These are phyloP conservation scores for Vanrija pseudolonga DNA, from an alignment of 1,284 basidiomycete species.

Conservation along the genomic window DNA sequence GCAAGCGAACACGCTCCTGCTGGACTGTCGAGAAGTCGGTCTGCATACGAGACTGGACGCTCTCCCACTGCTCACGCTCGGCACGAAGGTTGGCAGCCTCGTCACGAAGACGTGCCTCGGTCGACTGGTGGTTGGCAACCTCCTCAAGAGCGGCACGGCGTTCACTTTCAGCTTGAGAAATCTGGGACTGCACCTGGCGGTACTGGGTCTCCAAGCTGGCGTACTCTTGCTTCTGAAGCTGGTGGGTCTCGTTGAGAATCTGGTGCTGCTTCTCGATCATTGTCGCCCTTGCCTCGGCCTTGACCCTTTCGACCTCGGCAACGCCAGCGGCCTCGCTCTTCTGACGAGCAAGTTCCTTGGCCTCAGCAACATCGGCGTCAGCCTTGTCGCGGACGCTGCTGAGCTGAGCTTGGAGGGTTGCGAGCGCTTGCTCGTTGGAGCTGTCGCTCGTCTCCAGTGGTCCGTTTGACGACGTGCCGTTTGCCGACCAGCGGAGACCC, in stretches of 20 bases:
- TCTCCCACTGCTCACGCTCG: conserved; percentile 88
- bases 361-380: conserved; percentile 63
- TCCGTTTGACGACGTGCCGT: conserved; percentile 9
- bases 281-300: conserved; percentile 72
- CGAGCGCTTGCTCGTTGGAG: conserved; percentile 22
- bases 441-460: conserved; percentile 18
- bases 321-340: conserved; percentile 63
- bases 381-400: conserved; percentile 65
- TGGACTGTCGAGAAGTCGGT: conserved; percentile 78
- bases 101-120: conserved; percentile 72
- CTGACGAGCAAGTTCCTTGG: conserved; percentile 64
- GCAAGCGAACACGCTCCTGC: conserved; percentile 74
- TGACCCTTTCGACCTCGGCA: conserved; percentile 66
- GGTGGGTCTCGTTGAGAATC: conserved; percentile 40
- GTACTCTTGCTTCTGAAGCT: conserved; percentile 43
- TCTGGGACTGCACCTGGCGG: conserved; percentile 33
- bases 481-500: conserved; percentile 31
- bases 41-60: conserved; percentile 69
- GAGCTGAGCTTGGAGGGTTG: conserved; percentile 50
- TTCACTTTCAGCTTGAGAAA: conserved; percentile 35
- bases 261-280: conserved; percentile 57
- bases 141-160: conserved; percentile 41
- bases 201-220: conserved; percentile 33
- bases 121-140: conserved; percentile 52
- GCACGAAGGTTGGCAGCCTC: conserved; percentile 80